Evolutionary conservation across 306 rosid genomes (phyloP), one percentile per base, ranked within the genome.

Genomic region (Lathyrus sativus): DNA sequence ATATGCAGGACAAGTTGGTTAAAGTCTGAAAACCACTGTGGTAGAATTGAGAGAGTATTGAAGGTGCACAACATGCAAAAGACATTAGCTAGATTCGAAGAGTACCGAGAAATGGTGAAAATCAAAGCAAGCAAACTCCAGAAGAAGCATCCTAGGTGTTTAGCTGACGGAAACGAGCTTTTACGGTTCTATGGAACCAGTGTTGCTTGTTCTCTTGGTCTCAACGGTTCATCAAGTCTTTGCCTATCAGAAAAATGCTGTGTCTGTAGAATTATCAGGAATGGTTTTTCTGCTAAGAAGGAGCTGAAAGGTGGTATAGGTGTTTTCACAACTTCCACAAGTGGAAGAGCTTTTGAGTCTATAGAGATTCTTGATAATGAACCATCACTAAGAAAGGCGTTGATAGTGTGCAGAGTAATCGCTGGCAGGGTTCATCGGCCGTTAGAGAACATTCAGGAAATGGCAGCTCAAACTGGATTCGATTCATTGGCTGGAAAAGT

Each of bases 61-160:
- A 93, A 93, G 70, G 99, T 93, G 2, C 99, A 93, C 77, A 93
- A 93, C 82, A 93, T 90, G 99, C 99, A 93, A 53, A 90, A 75
- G 59, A 90, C 96, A 17, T 77, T 90, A n/a, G 91, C 96, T 24
- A 51, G 89, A 65, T 93, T 93, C 11, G 99, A 93, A 78, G 99
- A 90, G 42, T 83, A 93, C 74, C 78, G 99, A 33, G 99, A 93
- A 19, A 82, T 75, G 74, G 99, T 93, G 68, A 93, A 93, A 62
- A 79, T 81, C 67, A 90, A 90, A 67, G 97, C 99, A 33, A 90
- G 90, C 78, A 93, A 90, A 45, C 99, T 93, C 67, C 83, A 81
- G 2, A 93, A 93, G 92, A 93, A 93, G 68, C 99, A 93, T 60
- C 96, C 99, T 19, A 75, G 99, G 56, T 93, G 99, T 72, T 70